Base-by-base conservation (phyloP, 2,329 filamentous ascomycete species). In the Lojkania enalia region DNA sequence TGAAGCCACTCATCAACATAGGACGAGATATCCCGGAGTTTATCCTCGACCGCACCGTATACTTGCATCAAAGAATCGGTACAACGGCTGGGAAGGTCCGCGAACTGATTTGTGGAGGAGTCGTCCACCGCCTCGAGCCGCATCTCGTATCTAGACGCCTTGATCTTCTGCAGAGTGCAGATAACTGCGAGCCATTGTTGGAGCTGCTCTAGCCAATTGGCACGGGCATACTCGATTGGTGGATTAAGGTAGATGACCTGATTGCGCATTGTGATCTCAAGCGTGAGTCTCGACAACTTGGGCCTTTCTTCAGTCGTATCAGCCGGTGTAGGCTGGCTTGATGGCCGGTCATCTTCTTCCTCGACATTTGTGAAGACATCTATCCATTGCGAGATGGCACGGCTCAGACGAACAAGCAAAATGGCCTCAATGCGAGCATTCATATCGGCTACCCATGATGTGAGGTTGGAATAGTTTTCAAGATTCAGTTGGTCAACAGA, bases 1-100 rank as follows among this genome's bases (percentile, higher is more conserved):
- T 96, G 94, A 35, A 99, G 78, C 94, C 94, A 99, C 71, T 97
- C 95, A 66, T 96, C 90, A 7, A 99, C 90, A 58, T 99, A 99
- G 3, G 79, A 78, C 27, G 87, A 83, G 21, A 97, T 89, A 32
- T 87, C 84, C 13, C 80, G 77, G 3, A 99, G 74, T 71, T 94
- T 95, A 54, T 82, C 83, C 70, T 97, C 91, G 7, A 99, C 82
- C 0, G 86, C 85, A 23, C 80, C 79, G 66, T 97, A 96, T 1
- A 95, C 91, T 48, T 85, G 81, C 35, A 84, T 81, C 15, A 99
- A 79, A 45, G 87, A 82, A 35, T 86, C 81, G 15, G 90, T 88
- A 69, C 92, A 97, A 62, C 87, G 83, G 45, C 85, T 83, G 1
- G 92, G 90, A 21, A 99, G 79, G 55, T 95, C 85, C 11, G 88